phyloP scores from a whole-genome alignment of 2,329 filamentous ascomycete genomes.

The Volutella citrinella region DNA sequence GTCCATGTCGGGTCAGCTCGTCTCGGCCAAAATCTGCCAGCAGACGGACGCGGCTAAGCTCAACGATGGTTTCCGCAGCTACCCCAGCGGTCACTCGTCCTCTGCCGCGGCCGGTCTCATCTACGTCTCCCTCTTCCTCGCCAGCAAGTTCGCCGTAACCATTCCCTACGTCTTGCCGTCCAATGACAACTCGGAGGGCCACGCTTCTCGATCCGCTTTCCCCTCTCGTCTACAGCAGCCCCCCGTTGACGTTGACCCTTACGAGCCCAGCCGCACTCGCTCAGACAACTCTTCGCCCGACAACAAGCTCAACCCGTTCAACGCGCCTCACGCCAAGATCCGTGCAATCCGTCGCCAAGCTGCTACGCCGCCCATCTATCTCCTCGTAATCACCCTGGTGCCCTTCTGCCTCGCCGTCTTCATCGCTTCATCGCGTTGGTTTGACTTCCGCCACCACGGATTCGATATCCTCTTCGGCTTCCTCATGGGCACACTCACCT shows the following conservation, averaged over 20 bases:
- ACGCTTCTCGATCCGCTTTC: constrained; percentile 63
- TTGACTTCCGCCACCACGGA: constrained; percentile 85
- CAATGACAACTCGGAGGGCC: constrained; percentile 41
- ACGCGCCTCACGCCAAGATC: constrained; percentile 30
- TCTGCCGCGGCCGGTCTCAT: constrained; percentile 76
- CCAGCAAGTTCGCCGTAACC: constrained; percentile 74
- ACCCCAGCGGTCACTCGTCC: constrained; percentile 55
- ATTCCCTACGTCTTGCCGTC: constrained; percentile 64
- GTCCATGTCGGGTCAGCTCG: constrained; percentile 61
- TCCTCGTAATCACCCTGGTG: constrained; percentile 66
- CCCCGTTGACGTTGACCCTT: constrained; percentile 27
- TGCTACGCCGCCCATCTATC: constrained; percentile 78
- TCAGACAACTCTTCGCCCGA: constrained; percentile 18
- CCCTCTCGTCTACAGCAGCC: constrained; percentile 62
- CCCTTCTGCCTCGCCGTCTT: constrained; percentile 76
- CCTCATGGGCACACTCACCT: constrained; percentile 67
- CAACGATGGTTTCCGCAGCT: constrained; percentile 81
- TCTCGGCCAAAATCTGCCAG: constrained; percentile 73
- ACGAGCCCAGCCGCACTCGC: constrained; percentile 28
- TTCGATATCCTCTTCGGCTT: constrained; percentile 90
- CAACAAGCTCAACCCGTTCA: constrained; percentile 22
- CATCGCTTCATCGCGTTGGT: constrained; percentile 82
- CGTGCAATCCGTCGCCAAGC: constrained; percentile 60
- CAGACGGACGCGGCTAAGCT: constrained; percentile 59
- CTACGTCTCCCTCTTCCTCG: constrained; percentile 84